A percentile compares a stretch with the other conserved stretches of the same genome.
Evolutionary conservation across 176 grass and related monocot genomes (phyloP).

Genomic region (Carex pumila): DNA sequence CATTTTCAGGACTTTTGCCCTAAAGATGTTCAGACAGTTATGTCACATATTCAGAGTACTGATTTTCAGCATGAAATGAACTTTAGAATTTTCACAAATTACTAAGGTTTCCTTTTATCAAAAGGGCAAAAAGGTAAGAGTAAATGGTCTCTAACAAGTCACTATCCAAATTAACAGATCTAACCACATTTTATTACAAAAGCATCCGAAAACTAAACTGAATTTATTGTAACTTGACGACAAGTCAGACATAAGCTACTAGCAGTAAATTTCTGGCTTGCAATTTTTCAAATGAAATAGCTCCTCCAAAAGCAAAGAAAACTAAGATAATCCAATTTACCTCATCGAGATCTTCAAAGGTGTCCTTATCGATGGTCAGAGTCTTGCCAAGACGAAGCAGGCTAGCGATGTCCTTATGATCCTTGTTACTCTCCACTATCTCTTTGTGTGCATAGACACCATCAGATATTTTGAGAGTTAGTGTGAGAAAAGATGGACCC

Average conservation of each 20-base stretch:
- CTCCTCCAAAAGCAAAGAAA: neutral
- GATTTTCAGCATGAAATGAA: neutral
- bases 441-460: slow-evolving; percentile 88
- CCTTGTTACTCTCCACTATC: slow-evolving; percentile 88
- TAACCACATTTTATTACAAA: neutral
- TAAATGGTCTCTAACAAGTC: neutral
- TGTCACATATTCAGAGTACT: neutral
- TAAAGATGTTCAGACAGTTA: neutral
- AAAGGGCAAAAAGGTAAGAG: neutral
- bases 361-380: slow-evolving; percentile 74
- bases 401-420: slow-evolving; percentile 93
- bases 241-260: neutral
- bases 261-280: neutral
- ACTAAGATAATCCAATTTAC: slow-evolving; percentile 32
- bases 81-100: neutral
- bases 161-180: neutral
- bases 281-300: neutral
- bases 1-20: neutral
- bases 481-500: slow-evolving; percentile 74
- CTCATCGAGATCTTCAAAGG: slow-evolving; percentile 99
- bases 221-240: neutral
- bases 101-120: neutral
- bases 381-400: slow-evolving; percentile 93
- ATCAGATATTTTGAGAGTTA: slow-evolving; percentile 90
- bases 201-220: neutral